Base-by-base conservation (phyloP, 805 yeast genomes). In the Starmerella geochares region DNA sequence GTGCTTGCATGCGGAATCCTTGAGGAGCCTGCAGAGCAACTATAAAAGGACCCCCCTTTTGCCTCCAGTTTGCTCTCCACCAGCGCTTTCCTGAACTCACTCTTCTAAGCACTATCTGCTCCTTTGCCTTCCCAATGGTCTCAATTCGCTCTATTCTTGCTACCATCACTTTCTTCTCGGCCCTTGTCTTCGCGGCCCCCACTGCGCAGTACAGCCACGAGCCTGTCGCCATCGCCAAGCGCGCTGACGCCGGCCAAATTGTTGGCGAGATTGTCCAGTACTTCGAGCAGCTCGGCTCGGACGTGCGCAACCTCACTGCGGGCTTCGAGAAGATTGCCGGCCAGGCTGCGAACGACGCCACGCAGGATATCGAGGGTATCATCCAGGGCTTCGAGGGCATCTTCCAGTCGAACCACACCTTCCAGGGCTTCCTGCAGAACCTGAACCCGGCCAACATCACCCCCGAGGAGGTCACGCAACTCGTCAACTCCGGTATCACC, bases 401-500 rank as follows among this genome's bases (percentile, higher is more conserved):
- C 23, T 33, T 33, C 37, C 8, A 7, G 21, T 6, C 17, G 11
- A 33, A 33, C 37, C 4, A 11, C 37, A 16, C 21, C 4, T 16
- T 33, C 37, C 37, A 33, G 37, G 21, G 37, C 21, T 8, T 17
- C 10, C 21, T 33, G 21, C 20, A n/a, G 37, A 33, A 17, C 37
- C 37, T 33, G 37, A 33, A 33, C 37, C 37, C 37, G 9, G 37
- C 37, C 37, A 33, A 33, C 37, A 33, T 33, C 37, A 33, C 37
- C 6, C 37, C 37, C 13, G 37, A 33, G 37, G 37, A 33, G 37
- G 37, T 33, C 37, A 17, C 37, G 21, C 19, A 33, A 13, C 37
- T 33, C n/a, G 37, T 33, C 16, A 19, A 33, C 21, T 13, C 37
- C 37, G 37, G 37, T 16, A 33, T 33, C 21, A 17, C 3, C 21